Evolutionary conservation across 2,329 filamentous ascomycete genomes (phyloP).

Genomic region (Boeremia lycopersici): DNA sequence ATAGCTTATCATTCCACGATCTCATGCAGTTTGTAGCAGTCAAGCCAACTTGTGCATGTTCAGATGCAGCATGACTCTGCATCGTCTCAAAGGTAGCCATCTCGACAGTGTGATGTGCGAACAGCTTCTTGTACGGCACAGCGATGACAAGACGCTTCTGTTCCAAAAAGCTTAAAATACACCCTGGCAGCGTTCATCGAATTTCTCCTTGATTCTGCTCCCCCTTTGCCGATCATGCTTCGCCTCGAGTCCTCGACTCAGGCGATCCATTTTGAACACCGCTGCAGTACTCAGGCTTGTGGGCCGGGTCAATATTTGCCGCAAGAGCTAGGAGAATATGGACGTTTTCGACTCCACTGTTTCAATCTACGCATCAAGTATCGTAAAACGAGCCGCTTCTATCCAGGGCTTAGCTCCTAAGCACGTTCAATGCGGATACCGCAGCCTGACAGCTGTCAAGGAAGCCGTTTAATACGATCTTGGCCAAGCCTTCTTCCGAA

Average conservation of each 20-base stretch:
- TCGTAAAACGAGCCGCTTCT: not conserved
- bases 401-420: conserved; percentile 1
- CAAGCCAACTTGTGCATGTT: not conserved
- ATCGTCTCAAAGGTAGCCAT: not conserved
- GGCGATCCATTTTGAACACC: conserved; percentile 4
- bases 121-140: not conserved
- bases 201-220: not conserved
- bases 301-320: conserved; percentile 8
- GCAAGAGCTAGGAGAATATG: conserved; percentile 18
- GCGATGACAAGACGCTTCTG: not conserved
- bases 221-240: not conserved
- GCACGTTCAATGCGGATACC: not conserved
- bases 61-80: not conserved
- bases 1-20: not conserved
- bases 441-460: conserved; percentile 5
- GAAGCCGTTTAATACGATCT: not conserved
- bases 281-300: not conserved
- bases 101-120: not conserved
- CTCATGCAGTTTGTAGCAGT: not conserved
- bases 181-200: not conserved
- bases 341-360: conserved; percentile 5
- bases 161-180: not conserved
- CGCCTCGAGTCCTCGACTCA: not conserved
- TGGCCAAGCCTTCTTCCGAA: conserved; percentile 16
- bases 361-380: conserved; percentile 1